Evolutionary conservation across 1,284 basidiomycete species (phyloP).

Genomic region (Rhizoctonia solani): DNA sequence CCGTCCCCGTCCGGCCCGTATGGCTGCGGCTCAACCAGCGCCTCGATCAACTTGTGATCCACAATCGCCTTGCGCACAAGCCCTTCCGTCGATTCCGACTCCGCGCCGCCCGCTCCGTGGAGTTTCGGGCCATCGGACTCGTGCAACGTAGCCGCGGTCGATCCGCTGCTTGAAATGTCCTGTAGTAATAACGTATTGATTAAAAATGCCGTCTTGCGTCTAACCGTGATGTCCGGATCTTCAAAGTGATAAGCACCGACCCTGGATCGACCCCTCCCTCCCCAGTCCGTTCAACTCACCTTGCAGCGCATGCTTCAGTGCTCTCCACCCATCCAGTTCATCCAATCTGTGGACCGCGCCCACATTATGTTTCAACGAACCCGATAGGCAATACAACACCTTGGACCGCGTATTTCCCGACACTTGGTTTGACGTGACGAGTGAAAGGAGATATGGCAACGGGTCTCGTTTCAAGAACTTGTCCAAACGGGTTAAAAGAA

Average conservation of each 20-base stretch:
- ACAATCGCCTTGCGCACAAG: constrained; percentile 5
- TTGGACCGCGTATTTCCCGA: constrained; percentile 68
- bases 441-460: constrained; percentile 65
- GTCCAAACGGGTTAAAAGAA: constrained; percentile 25
- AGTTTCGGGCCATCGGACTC: constrained; percentile 8
- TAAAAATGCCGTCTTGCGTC: constrained; percentile 86
- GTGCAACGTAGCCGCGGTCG: no score
- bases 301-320: constrained; percentile 63
- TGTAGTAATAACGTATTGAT: constrained; percentile 75
- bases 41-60: constrained; percentile 4
- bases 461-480: constrained; percentile 80
- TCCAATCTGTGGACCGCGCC: constrained; percentile 66
- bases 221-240: constrained; percentile 79
- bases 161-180: constrained; percentile 10
- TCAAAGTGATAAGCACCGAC: constrained; percentile 41
- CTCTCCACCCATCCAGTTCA: constrained; percentile 68
- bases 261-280: no score
- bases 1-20: constrained; percentile 9
- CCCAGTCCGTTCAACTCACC: constrained; percentile 53
- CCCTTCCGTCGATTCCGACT: not conserved
- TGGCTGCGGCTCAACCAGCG: constrained; percentile 3
- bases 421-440: constrained; percentile 57
- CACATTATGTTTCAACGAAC: constrained; percentile 81
- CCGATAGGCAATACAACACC: constrained; percentile 85
- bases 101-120: not conserved